phyloP scores from a whole-genome alignment of 805 yeast genomes.

The Zygosaccharomyces siamensis region DNA sequence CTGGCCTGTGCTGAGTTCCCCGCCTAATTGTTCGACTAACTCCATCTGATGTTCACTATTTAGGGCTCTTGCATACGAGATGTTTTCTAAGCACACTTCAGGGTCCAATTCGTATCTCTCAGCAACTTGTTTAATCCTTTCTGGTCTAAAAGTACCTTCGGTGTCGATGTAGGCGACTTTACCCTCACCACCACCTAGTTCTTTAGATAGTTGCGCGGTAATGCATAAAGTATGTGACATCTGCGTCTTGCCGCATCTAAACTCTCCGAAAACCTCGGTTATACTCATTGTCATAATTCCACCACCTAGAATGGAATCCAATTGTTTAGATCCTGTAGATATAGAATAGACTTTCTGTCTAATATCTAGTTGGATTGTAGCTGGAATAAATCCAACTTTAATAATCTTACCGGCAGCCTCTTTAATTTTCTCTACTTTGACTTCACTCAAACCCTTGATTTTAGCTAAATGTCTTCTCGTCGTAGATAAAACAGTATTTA shows the following conservation, averaged over 20 bases:
- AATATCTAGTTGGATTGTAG: constrained; percentile 60
- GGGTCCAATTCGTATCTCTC: constrained; percentile 65
- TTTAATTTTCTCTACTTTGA: constrained; percentile 71
- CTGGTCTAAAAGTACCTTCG: constrained; percentile 79
- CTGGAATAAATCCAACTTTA: constrained; percentile 69
- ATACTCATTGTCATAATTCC: constrained; percentile 73
- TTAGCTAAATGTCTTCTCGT: constrained; percentile 60
- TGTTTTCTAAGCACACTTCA: constrained; percentile 62
- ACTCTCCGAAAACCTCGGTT: constrained; percentile 77
- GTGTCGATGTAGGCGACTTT: constrained; percentile 76
- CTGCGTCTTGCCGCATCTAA: constrained; percentile 79
- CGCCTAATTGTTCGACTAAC: constrained; percentile 60
- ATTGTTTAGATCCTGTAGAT: constrained; percentile 67
- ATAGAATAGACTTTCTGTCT: constrained; percentile 59
- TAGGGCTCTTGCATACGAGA: constrained; percentile 69
- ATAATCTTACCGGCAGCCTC: constrained; percentile 65
- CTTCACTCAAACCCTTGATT: constrained; percentile 70
- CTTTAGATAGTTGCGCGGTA: constrained; percentile 64
- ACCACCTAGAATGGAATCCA: constrained; percentile 67
- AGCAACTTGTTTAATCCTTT: constrained; percentile 59
- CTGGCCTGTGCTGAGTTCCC: constrained; percentile 61
- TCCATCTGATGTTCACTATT: constrained; percentile 79
- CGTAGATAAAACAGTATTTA: constrained; percentile 52
- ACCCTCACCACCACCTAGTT: constrained; percentile 76
- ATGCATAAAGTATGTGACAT: constrained; percentile 75